Base-by-base conservation (phyloP, 257 asterid species). In the Solanum raphanifolium region DNA sequence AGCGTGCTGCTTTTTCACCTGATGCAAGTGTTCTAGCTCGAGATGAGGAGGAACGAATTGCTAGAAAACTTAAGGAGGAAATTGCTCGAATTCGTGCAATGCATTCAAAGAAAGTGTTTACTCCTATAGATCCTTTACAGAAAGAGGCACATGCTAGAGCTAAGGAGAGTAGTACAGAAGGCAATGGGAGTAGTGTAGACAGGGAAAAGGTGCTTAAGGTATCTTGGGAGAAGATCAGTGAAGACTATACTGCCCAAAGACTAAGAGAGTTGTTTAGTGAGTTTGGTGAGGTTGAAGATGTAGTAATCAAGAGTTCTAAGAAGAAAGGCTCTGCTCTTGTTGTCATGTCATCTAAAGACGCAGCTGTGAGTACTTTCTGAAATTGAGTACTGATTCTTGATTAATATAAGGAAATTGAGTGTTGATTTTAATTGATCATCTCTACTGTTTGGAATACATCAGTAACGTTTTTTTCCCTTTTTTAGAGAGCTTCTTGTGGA, bases 321-420 rank as follows among this genome's bases (percentile, higher is more conserved):
- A 95, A 93, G 92, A 96, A 92, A 92, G 93, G 98, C 83, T 95
- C 97, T 16, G 99, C 98, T 39, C 96, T 97, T 88, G 92, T 97
- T 68, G 98, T 92, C 20, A 97, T 97, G 99, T 93, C 90, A 21
- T 91, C 98, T 21, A 94, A 93, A 90, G 98, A 93, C 71, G 95
- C 90, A 60, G 98, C 93, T 60, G 95, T 94, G 76, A 92, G 96
- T 93, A 81, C 85, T 41, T 78, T n/a, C 6, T 39, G 60, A 76
- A 76, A 38, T 76, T 38, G 13, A 38, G 58, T 76, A 23, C 27
- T 52, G 32, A 25, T 72, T 38, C 21, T 66, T 66, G 74, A 66
- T 66, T 66, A 25, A 12, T 27, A 65, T 5, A 66, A 1, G 16
- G 84, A 76, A 76, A 39, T 76, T 41, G 35, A 13, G 84, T 39